phyloP scores from a whole-genome alignment of 805 yeast genomes.

The Hanseniaspora guilliermondii region DNA sequence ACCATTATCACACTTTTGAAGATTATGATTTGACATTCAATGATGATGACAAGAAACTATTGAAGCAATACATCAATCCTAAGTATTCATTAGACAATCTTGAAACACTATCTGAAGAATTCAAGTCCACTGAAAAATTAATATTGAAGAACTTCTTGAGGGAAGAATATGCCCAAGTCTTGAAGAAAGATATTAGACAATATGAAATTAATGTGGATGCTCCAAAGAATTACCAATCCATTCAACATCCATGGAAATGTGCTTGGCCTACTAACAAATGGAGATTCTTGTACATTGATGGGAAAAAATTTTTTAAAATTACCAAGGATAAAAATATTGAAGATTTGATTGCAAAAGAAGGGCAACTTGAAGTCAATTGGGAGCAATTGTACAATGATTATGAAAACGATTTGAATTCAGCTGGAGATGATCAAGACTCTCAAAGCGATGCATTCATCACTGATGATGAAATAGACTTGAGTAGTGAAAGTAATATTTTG shows the following conservation, averaged over 20 bases:
- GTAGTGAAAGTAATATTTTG: conserved; percentile 16
- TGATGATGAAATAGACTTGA: conserved; percentile 34
- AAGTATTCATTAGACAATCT: conserved; percentile 45
- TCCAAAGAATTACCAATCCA: conserved; percentile 46
- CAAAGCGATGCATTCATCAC: conserved; percentile 7
- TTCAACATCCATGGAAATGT: conserved; percentile 68
- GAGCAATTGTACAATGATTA: conserved; percentile 19
- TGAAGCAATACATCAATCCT: conserved; percentile 22
- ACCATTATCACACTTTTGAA: conserved; percentile 31
- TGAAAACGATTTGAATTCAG: conserved; percentile 18
- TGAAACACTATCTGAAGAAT: conserved; percentile 48
- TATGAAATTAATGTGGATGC: conserved; percentile 50
- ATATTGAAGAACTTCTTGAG: conserved; percentile 46
- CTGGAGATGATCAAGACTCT: conserved; percentile 31
- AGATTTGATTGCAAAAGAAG: conserved; percentile 18
- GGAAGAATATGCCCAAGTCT: conserved; percentile 35
- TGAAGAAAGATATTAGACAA: conserved; percentile 39
- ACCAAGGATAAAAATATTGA: conserved; percentile 21
- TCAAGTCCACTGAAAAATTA: conserved; percentile 41
- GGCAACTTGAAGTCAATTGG: neutral
- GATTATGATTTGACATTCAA: conserved; percentile 28
- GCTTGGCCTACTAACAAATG: conserved; percentile 93
- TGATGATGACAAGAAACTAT: conserved; percentile 18
- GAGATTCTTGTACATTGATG: conserved; percentile 72
- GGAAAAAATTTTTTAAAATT: conserved; percentile 31